phyloP scores from a whole-genome alignment of 305 asterid genomes.

The Fraxinus platypoda region DNA sequence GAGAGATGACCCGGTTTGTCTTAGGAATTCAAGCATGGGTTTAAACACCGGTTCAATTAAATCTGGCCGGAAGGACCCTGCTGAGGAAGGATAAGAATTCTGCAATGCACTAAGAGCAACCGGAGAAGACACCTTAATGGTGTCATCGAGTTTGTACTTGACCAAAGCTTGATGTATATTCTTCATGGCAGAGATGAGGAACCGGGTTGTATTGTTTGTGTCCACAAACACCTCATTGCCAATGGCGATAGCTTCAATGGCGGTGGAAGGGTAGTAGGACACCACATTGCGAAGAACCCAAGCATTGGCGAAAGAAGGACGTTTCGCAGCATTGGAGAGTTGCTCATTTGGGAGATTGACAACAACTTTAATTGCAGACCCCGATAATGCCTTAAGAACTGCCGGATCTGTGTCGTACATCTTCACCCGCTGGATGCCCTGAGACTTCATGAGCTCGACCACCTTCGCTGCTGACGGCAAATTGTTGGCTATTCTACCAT shows the following conservation, averaged over 20 bases:
- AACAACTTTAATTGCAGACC: conserved; percentile 64
- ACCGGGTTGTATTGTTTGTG: conserved; percentile 65
- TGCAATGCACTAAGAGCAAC: conserved; percentile 74
- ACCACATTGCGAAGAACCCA: conserved; percentile 72
- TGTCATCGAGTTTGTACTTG: conserved; percentile 46
- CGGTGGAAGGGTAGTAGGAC: conserved; percentile 68
- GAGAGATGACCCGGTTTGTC: conserved; percentile 62
- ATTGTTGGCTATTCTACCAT: conserved; percentile 75
- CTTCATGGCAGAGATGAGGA: conserved; percentile 71
- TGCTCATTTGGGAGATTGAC: conserved; percentile 85
- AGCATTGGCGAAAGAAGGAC: conserved; percentile 62
- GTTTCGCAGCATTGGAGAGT: conserved; percentile 63
- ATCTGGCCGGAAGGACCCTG: conserved; percentile 78
- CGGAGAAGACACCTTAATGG: conserved; percentile 74
- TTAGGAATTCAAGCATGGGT: conserved; percentile 79
- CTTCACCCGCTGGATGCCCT: conserved; percentile 65
- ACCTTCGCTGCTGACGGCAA: conserved; percentile 78
- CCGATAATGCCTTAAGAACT: conserved; percentile 69
- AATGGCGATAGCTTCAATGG: conserved; percentile 75
- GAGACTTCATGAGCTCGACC: conserved; percentile 64
- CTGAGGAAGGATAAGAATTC: conserved; percentile 83
- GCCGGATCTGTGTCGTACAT: conserved; percentile 81
- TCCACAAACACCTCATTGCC: conserved; percentile 95
- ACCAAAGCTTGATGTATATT: conserved; percentile 63
- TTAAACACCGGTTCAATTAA: conserved; percentile 58